phyloP scores from a whole-genome alignment of 1,284 basidiomycete species.

The Bjerkandera adusta region DNA sequence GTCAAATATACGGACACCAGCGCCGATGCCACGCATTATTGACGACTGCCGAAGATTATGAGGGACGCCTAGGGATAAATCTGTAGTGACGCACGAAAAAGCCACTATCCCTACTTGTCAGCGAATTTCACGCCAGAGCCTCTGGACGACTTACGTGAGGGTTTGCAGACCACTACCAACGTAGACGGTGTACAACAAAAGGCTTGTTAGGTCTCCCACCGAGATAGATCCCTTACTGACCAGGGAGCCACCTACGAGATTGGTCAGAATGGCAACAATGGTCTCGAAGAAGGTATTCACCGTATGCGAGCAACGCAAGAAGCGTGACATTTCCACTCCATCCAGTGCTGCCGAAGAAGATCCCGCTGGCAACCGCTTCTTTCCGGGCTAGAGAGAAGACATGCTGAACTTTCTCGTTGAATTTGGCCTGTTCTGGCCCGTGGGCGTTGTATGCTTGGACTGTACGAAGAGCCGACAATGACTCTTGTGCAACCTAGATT shows the following conservation, averaged over 20 bases:
- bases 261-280: not conserved
- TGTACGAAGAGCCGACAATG: conserved; percentile 90
- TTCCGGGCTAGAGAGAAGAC: conserved; percentile 81
- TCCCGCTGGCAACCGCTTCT: conserved; percentile 88
- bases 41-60: conserved; percentile 51
- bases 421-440: conserved; percentile 71
- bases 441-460: conserved; percentile 89
- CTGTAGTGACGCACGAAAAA: conserved; percentile 39
- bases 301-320: conserved; percentile 89
- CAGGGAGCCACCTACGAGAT: conserved; percentile 73
- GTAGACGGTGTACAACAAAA: conserved; percentile 92
- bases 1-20: conserved; percentile 91
- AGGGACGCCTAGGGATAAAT: not conserved
- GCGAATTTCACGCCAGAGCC: not conserved
- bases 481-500: conserved; percentile 76
- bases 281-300: conserved; percentile 33
- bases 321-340: conserved; percentile 95
- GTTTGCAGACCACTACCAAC: conserved; percentile 80
- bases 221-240: conserved; percentile 87
- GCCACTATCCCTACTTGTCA: conserved; percentile 18
- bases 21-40: conserved; percentile 90
- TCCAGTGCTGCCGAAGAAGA: conserved; percentile 92
- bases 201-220: conserved; percentile 87
- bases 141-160: conserved; percentile 75
- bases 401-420: conserved; percentile 60